Percentiles rank a stretch among this genome's conserved stretches.
Evolutionary conservation across 2,329 filamentous ascomycete species (phyloP).

Genomic region (Chaetomium sp.): DNA sequence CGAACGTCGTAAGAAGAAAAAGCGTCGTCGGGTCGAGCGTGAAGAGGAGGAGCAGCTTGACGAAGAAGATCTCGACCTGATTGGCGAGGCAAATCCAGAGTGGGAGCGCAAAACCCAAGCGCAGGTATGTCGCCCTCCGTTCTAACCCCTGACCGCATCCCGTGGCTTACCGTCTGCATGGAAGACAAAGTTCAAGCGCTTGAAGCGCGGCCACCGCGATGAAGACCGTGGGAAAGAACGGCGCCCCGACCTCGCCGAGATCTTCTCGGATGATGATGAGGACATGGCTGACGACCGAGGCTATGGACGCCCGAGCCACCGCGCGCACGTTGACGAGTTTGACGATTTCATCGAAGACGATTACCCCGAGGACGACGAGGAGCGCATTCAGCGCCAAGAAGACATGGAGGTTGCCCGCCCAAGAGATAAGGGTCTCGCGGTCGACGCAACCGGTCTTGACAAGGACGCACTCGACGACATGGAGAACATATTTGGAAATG

Average conservation of each 20-base stretch:
- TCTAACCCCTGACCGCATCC: background rate
- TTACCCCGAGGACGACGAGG: conserved; percentile 79
- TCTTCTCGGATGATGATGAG: conserved; percentile 94
- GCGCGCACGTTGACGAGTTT: conserved; percentile 69
- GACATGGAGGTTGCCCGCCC: conserved; percentile 85
- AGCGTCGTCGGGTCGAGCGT: conserved; percentile 68
- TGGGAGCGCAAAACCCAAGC: conserved; percentile 59
- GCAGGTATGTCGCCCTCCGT: conserved; percentile 51
- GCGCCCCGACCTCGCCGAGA: conserved; percentile 74
- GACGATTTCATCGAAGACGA: conserved; percentile 98
- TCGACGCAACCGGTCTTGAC: conserved; percentile 79
- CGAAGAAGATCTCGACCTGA: conserved; percentile 92
- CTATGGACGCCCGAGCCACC: conserved; percentile 47
- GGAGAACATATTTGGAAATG: conserved; percentile 91
- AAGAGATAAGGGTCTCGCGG: conserved; percentile 59
- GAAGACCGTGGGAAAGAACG: conserved; percentile 53
- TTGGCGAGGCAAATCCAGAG: conserved; percentile 73
- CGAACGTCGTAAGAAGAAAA: conserved; percentile 60
- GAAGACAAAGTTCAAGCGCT: conserved; percentile 87
- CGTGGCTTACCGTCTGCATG: conserved; percentile 5
- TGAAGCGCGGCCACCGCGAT: conserved; percentile 83
- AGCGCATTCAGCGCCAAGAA: conserved; percentile 67
- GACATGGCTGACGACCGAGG: conserved; percentile 52
- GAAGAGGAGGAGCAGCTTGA: conserved; percentile 85
- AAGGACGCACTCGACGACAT: conserved; percentile 93